Base-by-base conservation (phyloP, 495 filamentous ascomycete genomes). In the Jackrogersella minutella region DNA sequence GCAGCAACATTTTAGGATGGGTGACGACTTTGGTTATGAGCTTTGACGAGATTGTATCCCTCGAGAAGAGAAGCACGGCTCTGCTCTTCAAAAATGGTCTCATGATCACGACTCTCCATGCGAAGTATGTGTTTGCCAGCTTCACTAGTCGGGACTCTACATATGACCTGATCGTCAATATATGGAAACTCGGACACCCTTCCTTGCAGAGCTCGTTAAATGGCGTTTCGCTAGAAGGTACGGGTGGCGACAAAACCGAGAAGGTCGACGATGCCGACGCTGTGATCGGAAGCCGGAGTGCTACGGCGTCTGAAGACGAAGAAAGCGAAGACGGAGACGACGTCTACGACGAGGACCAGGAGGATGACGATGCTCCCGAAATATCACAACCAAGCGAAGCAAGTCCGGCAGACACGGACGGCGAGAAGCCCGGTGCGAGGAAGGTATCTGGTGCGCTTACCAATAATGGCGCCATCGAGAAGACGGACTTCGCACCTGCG, bases 1-100 rank as follows among this genome's bases (percentile, higher is more conserved):
- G 93, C 62, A 98, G 95, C 76, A 99, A 99, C 73, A 99, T 99
- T 51, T 84, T 99, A 33, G 95, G 95, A 33, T 99, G 95, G 95
- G 88, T 96, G 1, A 99, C 96, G 0, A 98, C 93, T 3, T 79
- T 98, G 26, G 93, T 99, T 37, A 97, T 99, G 76, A 95, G 91
- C 73, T 99, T 98, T 75, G 96, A 98, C 73, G 95, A 99, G 74
- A 89, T 99, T 49, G 92, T 98, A 28, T 91, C 93, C 0, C 89
- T 99, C 1, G 95, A 99, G 74, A 99, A 98, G 78, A 93, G 96
- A 76, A 97, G 85, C 64, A 99, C 95, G 0, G 96, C 94, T 3
- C 84, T 98, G 74, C 87, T 99, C 1, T 97, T 99, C 76, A 95
- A 93, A 43, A 99, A 99, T 78, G 96, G 93, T 13, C 93, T 99